Conservation (phyloP, 2,329 filamentous ascomycete species). For the Calonectria naviculata region DNA sequence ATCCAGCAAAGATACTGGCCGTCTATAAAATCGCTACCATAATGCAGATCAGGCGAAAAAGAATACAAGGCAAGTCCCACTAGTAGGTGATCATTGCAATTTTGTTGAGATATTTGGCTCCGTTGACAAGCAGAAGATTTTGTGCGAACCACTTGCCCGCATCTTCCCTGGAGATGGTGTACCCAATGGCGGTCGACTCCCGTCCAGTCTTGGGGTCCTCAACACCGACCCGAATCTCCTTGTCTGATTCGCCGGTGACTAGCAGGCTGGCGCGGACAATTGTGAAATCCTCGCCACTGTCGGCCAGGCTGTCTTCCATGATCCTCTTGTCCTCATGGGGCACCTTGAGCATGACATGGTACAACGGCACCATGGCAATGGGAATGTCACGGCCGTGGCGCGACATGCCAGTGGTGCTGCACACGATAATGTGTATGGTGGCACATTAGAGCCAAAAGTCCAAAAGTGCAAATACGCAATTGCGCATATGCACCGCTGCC, state of each 20-base stretch:
- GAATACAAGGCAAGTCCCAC: neutral
- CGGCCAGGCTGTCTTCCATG: slow-evolving; percentile 53
- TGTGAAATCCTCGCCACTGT: slow-evolving; percentile 47
- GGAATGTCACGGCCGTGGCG: slow-evolving; percentile 54
- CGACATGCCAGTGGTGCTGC: slow-evolving; percentile 55
- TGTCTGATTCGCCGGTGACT: slow-evolving; percentile 40
- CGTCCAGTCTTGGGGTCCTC: slow-evolving; percentile 48
- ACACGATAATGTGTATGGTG: too few relatives aligned
- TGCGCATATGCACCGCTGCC: too few relatives aligned
- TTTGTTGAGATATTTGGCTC: slow-evolving; percentile 47
- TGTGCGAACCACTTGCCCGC: slow-evolving; percentile 59
- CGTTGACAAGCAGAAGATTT: slow-evolving; percentile 45
- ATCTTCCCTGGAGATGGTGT: slow-evolving; percentile 59
- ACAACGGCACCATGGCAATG: slow-evolving; percentile 54
- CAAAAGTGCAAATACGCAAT: too few relatives aligned
- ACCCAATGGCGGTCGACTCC: slow-evolving; percentile 55
- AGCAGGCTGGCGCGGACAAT: slow-evolving; percentile 53
- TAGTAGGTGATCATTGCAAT: slow-evolving; percentile 51
- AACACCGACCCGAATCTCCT: slow-evolving; percentile 50
- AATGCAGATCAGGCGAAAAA: too few relatives aligned
- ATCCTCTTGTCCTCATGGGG: slow-evolving; percentile 60
- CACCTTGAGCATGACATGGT: slow-evolving; percentile 51
- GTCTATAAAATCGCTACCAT: too few relatives aligned
- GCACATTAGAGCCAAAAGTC: too few relatives aligned
- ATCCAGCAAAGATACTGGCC: too few relatives aligned